Evolutionary conservation across 495 filamentous ascomycete genomes (phyloP).

Genomic region (Neurospora sp.): DNA sequence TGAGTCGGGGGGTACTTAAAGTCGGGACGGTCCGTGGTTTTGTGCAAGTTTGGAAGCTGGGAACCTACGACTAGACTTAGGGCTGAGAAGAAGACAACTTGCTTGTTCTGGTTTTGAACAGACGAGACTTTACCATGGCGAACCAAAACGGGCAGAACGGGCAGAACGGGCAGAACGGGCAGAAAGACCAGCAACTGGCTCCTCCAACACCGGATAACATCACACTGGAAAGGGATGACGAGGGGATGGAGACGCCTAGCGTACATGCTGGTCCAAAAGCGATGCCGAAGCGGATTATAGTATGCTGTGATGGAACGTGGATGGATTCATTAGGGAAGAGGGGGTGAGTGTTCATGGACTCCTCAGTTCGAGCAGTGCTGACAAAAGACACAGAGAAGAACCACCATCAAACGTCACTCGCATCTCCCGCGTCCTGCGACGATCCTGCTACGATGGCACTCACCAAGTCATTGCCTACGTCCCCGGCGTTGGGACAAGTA

Average conservation of each 20-base stretch:
- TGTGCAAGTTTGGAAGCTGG: neutral
- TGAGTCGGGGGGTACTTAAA: neutral
- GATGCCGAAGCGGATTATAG: conserved; percentile 19
- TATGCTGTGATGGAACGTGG: conserved; percentile 30
- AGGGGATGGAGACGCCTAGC: neutral
- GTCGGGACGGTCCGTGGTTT: neutral
- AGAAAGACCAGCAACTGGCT: neutral
- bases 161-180: neutral
- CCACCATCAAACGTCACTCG: conserved; percentile 38
- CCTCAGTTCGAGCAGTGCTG: neutral
- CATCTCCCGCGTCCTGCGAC: conserved; percentile 26
- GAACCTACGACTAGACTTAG: no score
- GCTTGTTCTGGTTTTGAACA: neutral
- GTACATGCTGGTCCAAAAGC: neutral
- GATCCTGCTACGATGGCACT: conserved; percentile 23
- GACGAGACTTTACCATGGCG: neutral
- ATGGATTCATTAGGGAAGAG: conserved; percentile 23
- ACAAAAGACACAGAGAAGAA: conserved; percentile 6
- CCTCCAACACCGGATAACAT: neutral
- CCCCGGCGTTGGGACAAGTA: conserved; percentile 33
- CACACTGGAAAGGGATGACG: neutral
- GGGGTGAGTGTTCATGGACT: conserved; percentile 6
- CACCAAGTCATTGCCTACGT: conserved; percentile 36
- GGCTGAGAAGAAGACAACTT: neutral
- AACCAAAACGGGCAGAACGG: neutral